Evolutionary conservation across 805 yeast species (phyloP), one percentile per base, ranked within the genome.

Genomic region (Sugiyamaella marilandica): DNA sequence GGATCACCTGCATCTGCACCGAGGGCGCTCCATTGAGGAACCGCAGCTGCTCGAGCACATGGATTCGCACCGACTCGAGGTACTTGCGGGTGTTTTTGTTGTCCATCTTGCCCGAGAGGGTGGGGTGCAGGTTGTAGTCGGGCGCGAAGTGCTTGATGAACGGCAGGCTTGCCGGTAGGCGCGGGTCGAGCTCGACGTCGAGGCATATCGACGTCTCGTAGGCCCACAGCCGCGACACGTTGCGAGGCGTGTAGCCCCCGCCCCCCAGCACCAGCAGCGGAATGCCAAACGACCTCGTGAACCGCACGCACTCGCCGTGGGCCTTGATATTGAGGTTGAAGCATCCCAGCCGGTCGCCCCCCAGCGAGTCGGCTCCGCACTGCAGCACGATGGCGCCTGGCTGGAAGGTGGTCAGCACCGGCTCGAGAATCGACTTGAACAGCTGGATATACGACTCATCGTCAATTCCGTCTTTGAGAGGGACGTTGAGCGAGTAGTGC

Each of bases 221-320:
- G 1, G 96, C 81, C 98, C 99, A 92, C 10, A 95, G 80, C 60
- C 99, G 76, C 4, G 97, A 89, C 47, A 94, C 99, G 67, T 94
- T 94, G 68, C 97, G 80, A 79, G 95, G 95, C 2, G 99, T 94
- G 72, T 94, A 94, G 18, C 99, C 99, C 61, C 99, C 99, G 47
- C 99, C 99, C 39, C 99, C 99, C 18, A 94, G 77, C 31, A 94
- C 95, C 84, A 94, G 80, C 78, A 88, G 73, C 9, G 99, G 98
- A 14, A 94, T 77, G 46, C 87, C 87, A 65, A 92, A 88, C 8
- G 87, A 78, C 67, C 86, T 87, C 49, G 91, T 89, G 70, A 81
- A 92, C 61, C 85, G 83, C 49, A 92, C 88, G 74, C 99, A 94
- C 70, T 92, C 95, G 39, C 97, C 98, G 68, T 95, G 99, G 0